phyloP scores from a whole-genome alignment of 345 rosid genomes.

The Dovyalis caffra region DNA sequence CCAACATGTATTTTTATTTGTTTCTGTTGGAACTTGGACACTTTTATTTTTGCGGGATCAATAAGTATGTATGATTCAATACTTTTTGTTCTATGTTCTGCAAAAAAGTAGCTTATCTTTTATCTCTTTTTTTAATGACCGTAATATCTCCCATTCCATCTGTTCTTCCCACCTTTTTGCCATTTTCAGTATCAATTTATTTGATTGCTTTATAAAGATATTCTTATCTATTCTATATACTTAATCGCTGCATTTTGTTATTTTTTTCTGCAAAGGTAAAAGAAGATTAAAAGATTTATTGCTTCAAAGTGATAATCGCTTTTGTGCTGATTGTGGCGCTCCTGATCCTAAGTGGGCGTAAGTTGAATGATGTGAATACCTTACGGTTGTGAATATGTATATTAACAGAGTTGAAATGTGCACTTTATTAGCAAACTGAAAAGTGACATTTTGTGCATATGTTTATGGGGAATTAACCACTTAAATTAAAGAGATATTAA shows the following conservation, averaged over 20 bases:
- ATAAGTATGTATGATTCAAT: background rate
- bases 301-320: conserved; percentile 72
- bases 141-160: background rate
- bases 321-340: conserved; percentile 94
- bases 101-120: background rate
- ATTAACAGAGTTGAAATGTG: background rate
- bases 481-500: background rate
- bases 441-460: conserved; percentile 2
- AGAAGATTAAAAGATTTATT: conserved; percentile 69
- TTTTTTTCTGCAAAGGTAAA: conserved; percentile 50
- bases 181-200: background rate
- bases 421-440: background rate
- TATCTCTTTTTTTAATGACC: background rate
- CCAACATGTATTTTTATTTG: background rate
- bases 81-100: background rate
- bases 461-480: no score
- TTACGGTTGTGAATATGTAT: background rate
- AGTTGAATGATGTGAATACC: conserved; percentile 33
- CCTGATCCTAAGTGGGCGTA: conserved; percentile 99
- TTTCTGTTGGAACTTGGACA: background rate
- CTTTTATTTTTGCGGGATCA: background rate
- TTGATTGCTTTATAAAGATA: background rate
- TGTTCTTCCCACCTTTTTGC: background rate
- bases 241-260: background rate
- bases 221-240: background rate